phyloP scores from a whole-genome alignment of 2,329 filamentous ascomycete genomes.

The Coniochaeta hoffmannii region DNA sequence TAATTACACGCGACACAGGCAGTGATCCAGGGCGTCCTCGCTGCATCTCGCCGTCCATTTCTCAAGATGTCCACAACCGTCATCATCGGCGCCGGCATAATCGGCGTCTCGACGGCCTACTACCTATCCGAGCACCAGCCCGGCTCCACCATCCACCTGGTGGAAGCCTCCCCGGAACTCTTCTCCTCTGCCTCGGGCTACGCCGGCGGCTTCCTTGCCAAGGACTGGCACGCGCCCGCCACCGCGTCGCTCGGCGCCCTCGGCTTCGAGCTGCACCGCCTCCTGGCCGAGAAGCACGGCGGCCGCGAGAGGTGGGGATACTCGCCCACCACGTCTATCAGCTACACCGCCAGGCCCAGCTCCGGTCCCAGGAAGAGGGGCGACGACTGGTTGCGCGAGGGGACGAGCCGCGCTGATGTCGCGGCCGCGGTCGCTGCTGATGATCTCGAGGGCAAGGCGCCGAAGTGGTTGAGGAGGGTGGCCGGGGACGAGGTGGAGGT shows the following conservation, averaged over 20 bases:
- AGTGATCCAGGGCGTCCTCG: too few relatives aligned
- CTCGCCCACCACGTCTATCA: conserved; percentile 48
- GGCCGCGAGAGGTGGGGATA: conserved; percentile 49
- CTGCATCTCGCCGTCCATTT: background rate
- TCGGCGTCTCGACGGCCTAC: conserved; percentile 64
- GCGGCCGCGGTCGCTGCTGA: conserved; percentile 26
- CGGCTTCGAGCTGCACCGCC: conserved; percentile 61
- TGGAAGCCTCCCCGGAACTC: conserved; percentile 43
- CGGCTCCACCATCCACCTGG: conserved; percentile 34
- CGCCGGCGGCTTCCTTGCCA: conserved; percentile 66
- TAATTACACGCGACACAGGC: too few relatives aligned
- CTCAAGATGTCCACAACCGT: conserved; percentile 43
- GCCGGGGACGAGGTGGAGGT: conserved; percentile 50
- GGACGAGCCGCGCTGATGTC: conserved; percentile 52
- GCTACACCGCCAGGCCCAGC: conserved; percentile 29
- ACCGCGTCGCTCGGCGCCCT: conserved; percentile 54
- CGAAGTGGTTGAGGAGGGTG: conserved; percentile 48
- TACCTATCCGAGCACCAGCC: conserved; percentile 52
- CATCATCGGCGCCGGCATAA: conserved; percentile 63
- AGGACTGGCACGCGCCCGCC: conserved; percentile 59
- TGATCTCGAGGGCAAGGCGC: conserved; percentile 15
- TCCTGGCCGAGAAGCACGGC: conserved; percentile 51
- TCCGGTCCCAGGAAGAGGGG: conserved; percentile 34
- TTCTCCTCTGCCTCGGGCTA: conserved; percentile 69
- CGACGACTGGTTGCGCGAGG: conserved; percentile 60